These are phyloP conservation scores for Eucalyptus caleyi DNA, from an alignment of 345 rosid species.

Conservation along the genomic window DNA sequence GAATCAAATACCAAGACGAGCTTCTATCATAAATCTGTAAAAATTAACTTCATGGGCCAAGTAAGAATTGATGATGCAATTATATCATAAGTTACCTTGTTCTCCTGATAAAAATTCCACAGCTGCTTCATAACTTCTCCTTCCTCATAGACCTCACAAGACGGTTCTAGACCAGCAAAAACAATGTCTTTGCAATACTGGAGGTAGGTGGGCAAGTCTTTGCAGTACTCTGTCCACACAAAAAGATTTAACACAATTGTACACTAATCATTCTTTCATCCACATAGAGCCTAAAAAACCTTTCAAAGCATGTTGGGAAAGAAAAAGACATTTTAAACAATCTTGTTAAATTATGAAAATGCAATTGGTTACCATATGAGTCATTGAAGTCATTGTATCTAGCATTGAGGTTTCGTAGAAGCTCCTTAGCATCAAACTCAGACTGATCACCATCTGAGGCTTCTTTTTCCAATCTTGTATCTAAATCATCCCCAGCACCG, in stretches of 20 bases:
- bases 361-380: slow-evolving; percentile 11
- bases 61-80: neutral
- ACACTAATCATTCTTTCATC: neutral
- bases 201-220: neutral
- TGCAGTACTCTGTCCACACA: neutral
- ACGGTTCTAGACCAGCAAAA: neutral
- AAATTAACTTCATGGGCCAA: neutral
- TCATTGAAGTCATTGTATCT: slow-evolving; percentile 12
- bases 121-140: slow-evolving; percentile 7
- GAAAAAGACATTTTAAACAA: neutral
- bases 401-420: slow-evolving; percentile 38
- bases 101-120: slow-evolving; percentile 44
- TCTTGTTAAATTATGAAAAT: neutral
- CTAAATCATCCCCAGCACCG: slow-evolving; percentile 6
- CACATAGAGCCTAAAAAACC: neutral
- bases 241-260: neutral
- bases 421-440: slow-evolving; percentile 26
- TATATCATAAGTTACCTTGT: slow-evolving; percentile 19
- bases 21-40: neutral
- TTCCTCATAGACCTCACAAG: neutral
- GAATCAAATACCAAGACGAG: neutral
- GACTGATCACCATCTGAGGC: slow-evolving; percentile 1
- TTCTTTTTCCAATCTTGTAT: neutral
- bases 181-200: slow-evolving; percentile 1
- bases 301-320: neutral